Evolutionary conservation across 2,329 filamentous ascomycete genomes (phyloP), one percentile per base, ranked within the genome.

Genomic region (Penicillium frequentans): DNA sequence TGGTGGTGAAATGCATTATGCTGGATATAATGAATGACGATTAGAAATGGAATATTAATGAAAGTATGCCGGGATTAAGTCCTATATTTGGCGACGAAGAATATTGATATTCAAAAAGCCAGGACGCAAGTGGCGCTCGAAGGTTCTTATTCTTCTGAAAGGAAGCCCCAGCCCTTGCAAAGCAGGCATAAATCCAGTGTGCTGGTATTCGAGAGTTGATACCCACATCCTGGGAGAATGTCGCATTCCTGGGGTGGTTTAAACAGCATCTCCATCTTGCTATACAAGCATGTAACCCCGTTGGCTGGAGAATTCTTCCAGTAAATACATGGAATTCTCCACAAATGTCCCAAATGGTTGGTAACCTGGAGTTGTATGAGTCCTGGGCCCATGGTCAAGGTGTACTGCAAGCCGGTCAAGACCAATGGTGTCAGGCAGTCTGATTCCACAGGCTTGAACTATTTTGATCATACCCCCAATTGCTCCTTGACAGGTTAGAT

Each of bases 1-100:
- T 58, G 62, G 77, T 70, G 66, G 79, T 68, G 69, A 84, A 79
- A 68, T 77, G 73, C 84, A 86, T 86, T 52, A 61, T 78, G 68
- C 52, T 5, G 45, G n/a, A 46, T 23, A 51, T 46, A 49, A 50
- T 4, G 29, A 57, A 39, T 19, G 19, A 47, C 10, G 7, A 33
- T 57, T 54, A 46, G 16, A 14, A 52, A 19, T 14, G 48, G 46
- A 46, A 54, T 56, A 33, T 62, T 55, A 63, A 67, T 6, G 57
- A 62, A 37, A 61, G 57, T 61, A 27, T 39, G 43, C 29, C 8
- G 27, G 37, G 58, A 56, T 23, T 52, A 10, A 49, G 53, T 21
- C 49, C 54, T 53, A 51, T 14, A 37, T 29, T 33, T 23, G 48
- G 46, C 54, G 50, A 55, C 39, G 37, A 52, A 49, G 26, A 49